phyloP scores from a whole-genome alignment of 2,329 filamentous ascomycete species.

The Colletotrichum australisinense region DNA sequence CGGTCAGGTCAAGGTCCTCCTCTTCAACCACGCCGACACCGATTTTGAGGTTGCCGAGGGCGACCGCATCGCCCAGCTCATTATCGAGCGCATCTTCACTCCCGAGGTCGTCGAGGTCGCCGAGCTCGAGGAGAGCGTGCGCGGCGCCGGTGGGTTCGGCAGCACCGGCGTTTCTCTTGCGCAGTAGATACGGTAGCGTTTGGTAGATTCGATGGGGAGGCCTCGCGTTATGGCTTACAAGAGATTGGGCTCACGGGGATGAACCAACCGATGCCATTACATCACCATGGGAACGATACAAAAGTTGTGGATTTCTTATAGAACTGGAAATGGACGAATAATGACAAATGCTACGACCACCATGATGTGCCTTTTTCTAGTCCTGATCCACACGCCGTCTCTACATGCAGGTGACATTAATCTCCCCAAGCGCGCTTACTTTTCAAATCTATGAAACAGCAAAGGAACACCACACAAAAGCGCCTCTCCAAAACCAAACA shows the following conservation, averaged over 20 bases:
- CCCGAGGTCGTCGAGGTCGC: conserved; percentile 92
- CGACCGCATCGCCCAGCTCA: conserved; percentile 92
- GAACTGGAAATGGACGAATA: conserved; percentile 23
- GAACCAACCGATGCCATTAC: background rate
- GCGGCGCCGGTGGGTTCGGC: conserved; percentile 91
- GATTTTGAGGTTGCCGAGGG: conserved; percentile 87
- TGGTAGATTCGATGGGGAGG: background rate
- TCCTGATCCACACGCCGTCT: conserved; percentile 6
- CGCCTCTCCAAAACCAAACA: too few relatives aligned
- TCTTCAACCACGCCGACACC: conserved; percentile 89
- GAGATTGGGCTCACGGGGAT: too few relatives aligned
- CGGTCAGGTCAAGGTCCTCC: conserved; percentile 90
- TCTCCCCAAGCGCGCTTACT: background rate
- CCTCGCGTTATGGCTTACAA: too few relatives aligned
- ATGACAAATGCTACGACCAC: conserved; percentile 27
- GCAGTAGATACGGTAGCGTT: conserved; percentile 2
- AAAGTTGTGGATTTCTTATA: background rate
- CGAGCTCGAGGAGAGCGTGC: conserved; percentile 88
- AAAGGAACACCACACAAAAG: background rate
- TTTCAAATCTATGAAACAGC: background rate
- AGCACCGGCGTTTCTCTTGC: conserved; percentile 74
- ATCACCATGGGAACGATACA: background rate
- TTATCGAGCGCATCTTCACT: conserved; percentile 94
- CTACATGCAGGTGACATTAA: conserved; percentile 9
- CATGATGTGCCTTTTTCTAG: conserved; percentile 27